These are phyloP conservation scores for Ceratobasidium sp. DNA, from an alignment of 1,284 basidiomycete genomes.

Conservation along the genomic window DNA sequence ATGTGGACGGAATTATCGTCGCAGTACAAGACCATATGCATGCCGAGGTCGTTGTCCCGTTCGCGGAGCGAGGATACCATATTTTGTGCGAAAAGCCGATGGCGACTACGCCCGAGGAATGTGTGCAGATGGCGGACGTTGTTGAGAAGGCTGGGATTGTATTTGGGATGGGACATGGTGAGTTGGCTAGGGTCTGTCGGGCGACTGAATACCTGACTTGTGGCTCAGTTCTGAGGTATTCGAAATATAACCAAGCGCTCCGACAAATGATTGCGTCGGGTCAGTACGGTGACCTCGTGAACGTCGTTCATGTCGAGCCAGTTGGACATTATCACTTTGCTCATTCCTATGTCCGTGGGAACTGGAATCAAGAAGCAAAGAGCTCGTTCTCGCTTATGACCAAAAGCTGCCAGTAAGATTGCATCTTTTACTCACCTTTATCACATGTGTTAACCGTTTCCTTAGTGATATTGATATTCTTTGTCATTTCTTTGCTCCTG, in stretches of 20 bases:
- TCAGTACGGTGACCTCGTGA: slow-evolving; percentile 77
- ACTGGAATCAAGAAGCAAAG: slow-evolving; percentile 75
- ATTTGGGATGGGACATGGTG: slow-evolving; percentile 88
- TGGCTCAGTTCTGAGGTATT: slow-evolving; percentile 80
- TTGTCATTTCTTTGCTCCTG: slow-evolving; percentile 77
- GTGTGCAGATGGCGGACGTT: slow-evolving; percentile 76
- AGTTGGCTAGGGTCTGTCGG: slow-evolving; percentile 46
- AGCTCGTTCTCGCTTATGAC: slow-evolving; percentile 86
- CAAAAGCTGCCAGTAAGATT: slow-evolving; percentile 84
- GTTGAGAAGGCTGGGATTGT: slow-evolving; percentile 72
- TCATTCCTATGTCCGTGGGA: slow-evolving; percentile 85
- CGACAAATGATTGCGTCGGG: slow-evolving; percentile 76
- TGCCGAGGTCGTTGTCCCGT: slow-evolving; percentile 74
- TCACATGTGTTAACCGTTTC: slow-evolving; percentile 35
- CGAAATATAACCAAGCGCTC: slow-evolving; percentile 79
- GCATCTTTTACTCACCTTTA: slow-evolving; percentile 2
- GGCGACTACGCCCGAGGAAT: slow-evolving; percentile 78
- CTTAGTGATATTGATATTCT: slow-evolving; percentile 83
- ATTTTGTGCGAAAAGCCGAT: slow-evolving; percentile 92
- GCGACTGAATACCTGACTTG: neutral
- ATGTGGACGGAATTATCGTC: slow-evolving; percentile 80
- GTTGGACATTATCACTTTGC: slow-evolving; percentile 85
- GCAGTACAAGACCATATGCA: slow-evolving; percentile 83
- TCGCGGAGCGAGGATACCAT: slow-evolving; percentile 82
- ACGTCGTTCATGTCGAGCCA: slow-evolving; percentile 80